Base-by-base conservation (phyloP, 306 rosid genomes). In the Elaeagnus macrophylla region DNA sequence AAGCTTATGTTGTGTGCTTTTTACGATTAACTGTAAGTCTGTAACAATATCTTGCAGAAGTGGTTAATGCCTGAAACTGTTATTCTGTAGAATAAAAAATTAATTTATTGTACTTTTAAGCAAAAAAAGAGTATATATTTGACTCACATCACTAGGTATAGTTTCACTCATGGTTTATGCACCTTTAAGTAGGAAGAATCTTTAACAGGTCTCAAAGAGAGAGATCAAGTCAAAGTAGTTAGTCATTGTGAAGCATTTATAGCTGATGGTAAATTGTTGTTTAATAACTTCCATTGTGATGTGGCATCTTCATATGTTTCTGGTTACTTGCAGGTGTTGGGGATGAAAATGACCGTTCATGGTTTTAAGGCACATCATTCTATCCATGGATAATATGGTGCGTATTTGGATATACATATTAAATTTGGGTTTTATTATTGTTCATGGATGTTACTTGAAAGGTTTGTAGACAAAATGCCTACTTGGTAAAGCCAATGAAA, bases 301-400 rank as follows among this genome's bases (percentile, higher is more conserved):
- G 32, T 25, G 32, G 32, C 25, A 16, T 6, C 1, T 47, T 48
- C 18, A 6, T 8, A 43, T 57, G 39, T 35, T 60, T 48, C 7
- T 57, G 59, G 55, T 77, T 67, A 38, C 70, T 54, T 43, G 56
- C 75, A 90, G 97, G 97, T 42, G 71, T 86, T 37, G 94, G 74
- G n/a, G 95, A 90, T 79, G 97, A 90, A 81, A 76, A 65, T 81
- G 75, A 77, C 65, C 84, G 64, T 61, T 7, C 77, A 14, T 90
- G 97, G 97, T 77, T 79, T 90, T 14, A 83, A 74, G 70, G 79
- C 82, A 53, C 97, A 90, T 73, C 95, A 88, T 74, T 86, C 95
- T 57, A 67, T 69, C 88, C 70, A 72, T 86, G 72, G 77, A 90
- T 36, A 86, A 90, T 68, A 81, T 83, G 75, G 97, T 90, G 75